Evolutionary conservation across 2,329 filamentous ascomycete species (phyloP), one percentile per base, ranked within the genome.

Genomic region (Cryphonectria naterciae): DNA sequence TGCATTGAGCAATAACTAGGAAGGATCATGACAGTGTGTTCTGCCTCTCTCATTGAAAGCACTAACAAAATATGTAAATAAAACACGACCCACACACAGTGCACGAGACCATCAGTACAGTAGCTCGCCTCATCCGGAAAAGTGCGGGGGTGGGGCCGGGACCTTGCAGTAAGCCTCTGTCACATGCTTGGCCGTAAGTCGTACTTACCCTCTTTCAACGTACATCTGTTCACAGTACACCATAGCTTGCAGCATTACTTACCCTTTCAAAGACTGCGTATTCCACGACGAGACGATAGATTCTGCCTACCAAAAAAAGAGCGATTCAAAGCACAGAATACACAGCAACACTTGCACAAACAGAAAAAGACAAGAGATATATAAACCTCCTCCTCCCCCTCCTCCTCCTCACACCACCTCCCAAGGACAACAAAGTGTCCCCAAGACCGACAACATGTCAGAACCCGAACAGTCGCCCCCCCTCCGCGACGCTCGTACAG

Each of bases 111-210:
- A 19, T 5, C 32, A 39, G 37, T 6, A 19, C 32, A 62, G n/a
- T 15, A 62, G 61, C 61, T 39, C 32, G 25, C n/a, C 25, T 32
- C n/a, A 28, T 25, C 15, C 35, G 39, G 35, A 46, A 46, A 64
- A 64, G 37, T 46, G 61, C 61, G 61, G 61, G 61, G 61, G 61
- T 46, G 61, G 61, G 54, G 2, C 54, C 54, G 54, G 61, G 39
- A 19, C 37, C 61, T 43, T 64, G 61, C 61, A 64, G 35, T 39
- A 17, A 17, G 4, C 39, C 61, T 64, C 61, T 64, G 37, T 64
- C 61, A 64, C 61, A 64, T 64, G 61, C 61, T 64, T 39, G 25
- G 41, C 5, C 41, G 1, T 1, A 22, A 13, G 32, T 41, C 58
- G 17, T 37, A 19, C 58, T 17, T 62, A n/a, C 32, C 35, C 37